phyloP scores from a whole-genome alignment of 2,329 filamentous ascomycete genomes.

The Plenodomus biglobosus region DNA sequence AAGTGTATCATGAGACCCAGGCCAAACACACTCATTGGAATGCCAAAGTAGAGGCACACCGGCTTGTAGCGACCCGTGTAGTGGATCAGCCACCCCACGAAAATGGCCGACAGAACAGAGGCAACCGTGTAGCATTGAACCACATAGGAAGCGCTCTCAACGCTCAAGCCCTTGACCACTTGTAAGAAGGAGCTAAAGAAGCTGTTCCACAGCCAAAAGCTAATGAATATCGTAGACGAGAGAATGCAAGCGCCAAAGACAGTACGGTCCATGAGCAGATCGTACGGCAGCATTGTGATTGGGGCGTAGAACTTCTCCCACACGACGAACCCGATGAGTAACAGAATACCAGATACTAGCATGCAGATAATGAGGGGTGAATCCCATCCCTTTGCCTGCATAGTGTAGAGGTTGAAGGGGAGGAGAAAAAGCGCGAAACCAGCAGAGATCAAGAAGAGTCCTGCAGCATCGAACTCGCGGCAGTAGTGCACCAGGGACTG shows the following conservation, averaged over 20 bases:
- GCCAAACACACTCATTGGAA: constrained; percentile 23
- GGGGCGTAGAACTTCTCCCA: constrained; percentile 44
- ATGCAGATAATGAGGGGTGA: constrained; percentile 41
- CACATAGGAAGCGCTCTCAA: constrained; percentile 39
- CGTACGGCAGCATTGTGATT: constrained; percentile 41
- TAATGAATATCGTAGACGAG: constrained; percentile 35
- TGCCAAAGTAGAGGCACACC: constrained; percentile 57
- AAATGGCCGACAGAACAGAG: constrained; percentile 13
- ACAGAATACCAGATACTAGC: constrained; percentile 36
- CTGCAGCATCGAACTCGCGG: constrained; percentile 64
- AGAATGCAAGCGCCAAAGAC: constrained; percentile 55
- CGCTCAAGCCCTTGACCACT: constrained; percentile 34
- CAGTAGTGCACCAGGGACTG: constrained; percentile 57
- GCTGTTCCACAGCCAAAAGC: constrained; percentile 37
- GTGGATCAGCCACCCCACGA: constrained; percentile 14
- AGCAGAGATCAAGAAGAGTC: constrained; percentile 59
- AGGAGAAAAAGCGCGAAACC: constrained; percentile 68
- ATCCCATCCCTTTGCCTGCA: constrained; percentile 20
- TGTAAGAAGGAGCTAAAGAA: constrained; percentile 45
- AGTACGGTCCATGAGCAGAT: constrained; percentile 37
- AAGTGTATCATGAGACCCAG: constrained; percentile 32
- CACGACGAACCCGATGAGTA: constrained; percentile 36
- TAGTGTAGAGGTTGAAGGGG: constrained; percentile 57
- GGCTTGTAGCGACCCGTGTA: constrained; percentile 22
- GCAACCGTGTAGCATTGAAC: constrained; percentile 36